phyloP scores from a whole-genome alignment of 2,329 filamentous ascomycete genomes.

The Ophiostoma perfectum region DNA sequence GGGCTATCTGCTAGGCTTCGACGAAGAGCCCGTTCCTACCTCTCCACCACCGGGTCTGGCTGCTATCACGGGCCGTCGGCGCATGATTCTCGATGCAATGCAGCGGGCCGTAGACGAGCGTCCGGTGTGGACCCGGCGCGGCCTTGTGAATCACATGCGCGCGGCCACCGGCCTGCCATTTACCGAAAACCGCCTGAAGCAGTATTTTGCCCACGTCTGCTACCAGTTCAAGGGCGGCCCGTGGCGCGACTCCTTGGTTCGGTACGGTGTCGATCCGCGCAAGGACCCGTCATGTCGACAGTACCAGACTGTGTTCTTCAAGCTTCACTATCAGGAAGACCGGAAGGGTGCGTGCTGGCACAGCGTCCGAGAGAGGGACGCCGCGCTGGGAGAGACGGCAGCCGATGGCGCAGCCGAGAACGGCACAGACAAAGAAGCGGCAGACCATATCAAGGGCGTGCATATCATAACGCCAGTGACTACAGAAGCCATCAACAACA shows the following conservation, averaged over 20 bases:
- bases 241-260: slow-evolving; percentile 82
- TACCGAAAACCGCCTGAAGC: slow-evolving; percentile 56
- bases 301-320: slow-evolving; percentile 88
- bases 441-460: not conserved
- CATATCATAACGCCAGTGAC: slow-evolving; percentile 7
- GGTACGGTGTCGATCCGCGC: slow-evolving; percentile 81
- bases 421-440: not conserved
- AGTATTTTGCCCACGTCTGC: slow-evolving; percentile 75
- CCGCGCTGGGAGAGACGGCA: slow-evolving; percentile 9
- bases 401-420: not conserved
- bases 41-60: slow-evolving; percentile 56
- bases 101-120: slow-evolving; percentile 62
- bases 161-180: slow-evolving; percentile 34
- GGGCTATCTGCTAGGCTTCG: slow-evolving; percentile 53
- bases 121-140: slow-evolving; percentile 81
- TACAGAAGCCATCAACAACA: slow-evolving; percentile 11
- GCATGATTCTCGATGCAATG: slow-evolving; percentile 58
- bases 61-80: slow-evolving; percentile 30
- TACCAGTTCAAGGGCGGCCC: slow-evolving; percentile 92
- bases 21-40: slow-evolving; percentile 56
- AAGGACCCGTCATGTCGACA: slow-evolving; percentile 67
- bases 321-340: slow-evolving; percentile 52
- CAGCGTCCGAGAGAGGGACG: slow-evolving; percentile 27
- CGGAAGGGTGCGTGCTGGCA: slow-evolving; percentile 39
- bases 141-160: slow-evolving; percentile 66